phyloP scores from a whole-genome alignment of 2,329 filamentous ascomycete genomes.

The Xylaria sp. region DNA sequence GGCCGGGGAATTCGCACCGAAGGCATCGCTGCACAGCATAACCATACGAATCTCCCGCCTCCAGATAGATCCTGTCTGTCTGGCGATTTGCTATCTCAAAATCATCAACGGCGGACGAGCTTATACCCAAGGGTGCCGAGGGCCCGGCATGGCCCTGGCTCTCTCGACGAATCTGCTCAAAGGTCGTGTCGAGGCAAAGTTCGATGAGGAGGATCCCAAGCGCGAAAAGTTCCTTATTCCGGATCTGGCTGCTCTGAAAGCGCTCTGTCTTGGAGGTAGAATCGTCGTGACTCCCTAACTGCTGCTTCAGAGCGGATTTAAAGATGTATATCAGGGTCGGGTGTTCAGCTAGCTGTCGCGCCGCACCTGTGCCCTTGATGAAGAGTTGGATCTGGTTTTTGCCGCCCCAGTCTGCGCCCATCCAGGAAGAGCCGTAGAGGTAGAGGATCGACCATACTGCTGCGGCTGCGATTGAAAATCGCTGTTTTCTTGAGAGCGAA shows the following conservation, averaged over 20 bases:
- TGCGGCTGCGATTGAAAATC: not conserved
- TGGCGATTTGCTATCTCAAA: conserved; percentile 8
- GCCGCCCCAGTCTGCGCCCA: not conserved
- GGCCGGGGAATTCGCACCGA: not conserved
- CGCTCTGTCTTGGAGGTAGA: not conserved
- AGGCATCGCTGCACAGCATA: conserved; percentile 9
- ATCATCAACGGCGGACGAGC: not conserved
- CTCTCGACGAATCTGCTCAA: not conserved
- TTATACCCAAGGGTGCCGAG: not conserved
- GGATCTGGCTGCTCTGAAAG: not conserved
- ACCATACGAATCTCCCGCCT: not conserved
- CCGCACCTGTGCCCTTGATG: not conserved
- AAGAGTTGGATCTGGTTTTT: conserved; percentile 11
- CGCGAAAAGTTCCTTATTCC: conserved; percentile 6
- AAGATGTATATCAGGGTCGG: not conserved
- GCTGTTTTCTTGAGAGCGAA: not conserved
- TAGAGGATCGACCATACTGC: not conserved
- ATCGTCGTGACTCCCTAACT: not conserved
- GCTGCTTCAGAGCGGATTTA: not conserved
- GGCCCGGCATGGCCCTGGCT: not conserved
- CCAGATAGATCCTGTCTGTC: not conserved
- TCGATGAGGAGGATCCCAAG: conserved; percentile 7
- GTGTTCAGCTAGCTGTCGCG: conserved; percentile 1
- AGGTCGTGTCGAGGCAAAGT: not conserved
- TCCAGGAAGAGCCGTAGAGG: not conserved